Evolutionary conservation across 2,329 filamentous ascomycete genomes (phyloP).

Genomic region (Botrytis tulipae): DNA sequence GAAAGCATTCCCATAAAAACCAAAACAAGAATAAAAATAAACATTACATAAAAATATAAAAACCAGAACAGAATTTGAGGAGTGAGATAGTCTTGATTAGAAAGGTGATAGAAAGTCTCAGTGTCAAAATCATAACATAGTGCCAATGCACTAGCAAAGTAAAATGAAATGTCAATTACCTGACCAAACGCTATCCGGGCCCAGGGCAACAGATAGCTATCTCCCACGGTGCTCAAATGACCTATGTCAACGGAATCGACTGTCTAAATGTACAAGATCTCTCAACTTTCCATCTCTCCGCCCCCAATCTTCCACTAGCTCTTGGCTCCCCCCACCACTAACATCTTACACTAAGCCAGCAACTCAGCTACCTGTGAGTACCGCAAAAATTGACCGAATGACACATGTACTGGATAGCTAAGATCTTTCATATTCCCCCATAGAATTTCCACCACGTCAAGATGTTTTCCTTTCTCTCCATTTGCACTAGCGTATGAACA

Average conservation of each 20-base stretch:
- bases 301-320: neutral
- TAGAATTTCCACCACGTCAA: neutral
- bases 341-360: neutral
- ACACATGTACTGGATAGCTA: neutral
- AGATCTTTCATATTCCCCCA: neutral
- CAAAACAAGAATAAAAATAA: neutral
- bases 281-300: neutral
- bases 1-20: neutral
- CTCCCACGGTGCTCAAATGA: neutral
- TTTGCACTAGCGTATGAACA: neutral
- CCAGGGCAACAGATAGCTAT: neutral
- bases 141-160: neutral
- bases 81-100: neutral
- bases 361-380: neutral
- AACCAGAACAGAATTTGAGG: neutral
- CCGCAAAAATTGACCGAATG: rapidly evolving
- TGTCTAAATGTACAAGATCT: neutral
- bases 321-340: neutral
- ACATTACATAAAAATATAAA: neutral
- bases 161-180: neutral
- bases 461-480: neutral
- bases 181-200: neutral
- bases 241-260: neutral
- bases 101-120: neutral
- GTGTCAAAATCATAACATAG: neutral